A percentile compares a stretch with the other conserved stretches of the same genome.
Evolutionary conservation across 805 yeast genomes (phyloP).

Genomic region (Saccharomycopsis amapae): DNA sequence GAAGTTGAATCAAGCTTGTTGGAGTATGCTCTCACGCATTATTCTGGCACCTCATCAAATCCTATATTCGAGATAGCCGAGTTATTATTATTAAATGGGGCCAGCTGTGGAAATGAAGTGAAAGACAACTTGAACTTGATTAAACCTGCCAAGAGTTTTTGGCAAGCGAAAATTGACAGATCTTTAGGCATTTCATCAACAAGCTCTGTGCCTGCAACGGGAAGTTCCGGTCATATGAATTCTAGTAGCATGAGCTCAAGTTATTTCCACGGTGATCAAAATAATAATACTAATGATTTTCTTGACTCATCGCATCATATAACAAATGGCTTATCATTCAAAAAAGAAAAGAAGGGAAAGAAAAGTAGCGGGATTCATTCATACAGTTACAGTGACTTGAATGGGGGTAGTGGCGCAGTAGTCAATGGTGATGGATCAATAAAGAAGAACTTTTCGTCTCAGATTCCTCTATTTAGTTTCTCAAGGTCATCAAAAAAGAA

Average conservation of each 20-base stretch:
- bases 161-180: slow-evolving; percentile 39
- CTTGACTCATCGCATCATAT: slow-evolving; percentile 5
- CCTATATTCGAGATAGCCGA: slow-evolving; percentile 48
- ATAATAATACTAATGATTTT: background rate
- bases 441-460: slow-evolving; percentile 18
- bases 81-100: slow-evolving; percentile 50
- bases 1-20: slow-evolving; percentile 30
- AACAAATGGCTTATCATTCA: slow-evolving; percentile 11
- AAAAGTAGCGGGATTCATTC: slow-evolving; percentile 2
- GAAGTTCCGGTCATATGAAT: background rate
- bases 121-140: slow-evolving; percentile 33
- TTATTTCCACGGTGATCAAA: background rate
- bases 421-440: background rate
- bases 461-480: slow-evolving; percentile 19
- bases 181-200: slow-evolving; percentile 17
- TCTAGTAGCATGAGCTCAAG: background rate
- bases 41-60: slow-evolving; percentile 25
- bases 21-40: slow-evolving; percentile 50
- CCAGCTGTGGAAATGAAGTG: slow-evolving; percentile 35
- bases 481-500: slow-evolving; percentile 17
- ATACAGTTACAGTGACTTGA: slow-evolving; percentile 4
- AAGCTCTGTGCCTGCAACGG: background rate
- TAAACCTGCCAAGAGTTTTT: slow-evolving; percentile 44
- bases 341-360: slow-evolving; percentile 11
- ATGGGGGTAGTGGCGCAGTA: background rate